These are phyloP conservation scores for Arthrinium puccinioides DNA, from an alignment of 2,329 filamentous ascomycete species.

Conservation along the genomic window DNA sequence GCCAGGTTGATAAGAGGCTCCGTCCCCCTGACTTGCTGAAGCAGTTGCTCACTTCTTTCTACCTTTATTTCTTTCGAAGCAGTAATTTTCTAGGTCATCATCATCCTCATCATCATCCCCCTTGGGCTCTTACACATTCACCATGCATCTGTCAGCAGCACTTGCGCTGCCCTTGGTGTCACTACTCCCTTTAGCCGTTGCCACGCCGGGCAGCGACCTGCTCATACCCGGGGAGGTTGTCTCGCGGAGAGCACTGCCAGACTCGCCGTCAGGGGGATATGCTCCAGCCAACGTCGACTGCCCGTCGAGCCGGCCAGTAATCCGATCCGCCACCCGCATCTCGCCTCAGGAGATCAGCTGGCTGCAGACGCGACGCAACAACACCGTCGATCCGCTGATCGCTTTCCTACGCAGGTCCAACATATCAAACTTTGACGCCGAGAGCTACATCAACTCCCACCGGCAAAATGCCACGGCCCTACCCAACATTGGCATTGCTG, in stretches of 20 bases:
- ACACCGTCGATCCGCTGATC: slow-evolving; percentile 68
- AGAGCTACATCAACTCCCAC: slow-evolving; percentile 57
- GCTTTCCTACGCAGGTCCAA: slow-evolving; percentile 64
- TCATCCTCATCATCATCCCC: too few relatives aligned
- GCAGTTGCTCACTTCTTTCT: too few relatives aligned
- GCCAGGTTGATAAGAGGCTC: too few relatives aligned
- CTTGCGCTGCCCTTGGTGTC: too few relatives aligned
- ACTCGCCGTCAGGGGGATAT: slow-evolving; percentile 51
- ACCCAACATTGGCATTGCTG: slow-evolving; percentile 53
- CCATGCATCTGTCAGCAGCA: too few relatives aligned
- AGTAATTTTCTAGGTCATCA: too few relatives aligned
- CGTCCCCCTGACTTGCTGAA: too few relatives aligned
- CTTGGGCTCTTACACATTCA: too few relatives aligned
- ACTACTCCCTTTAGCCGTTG: too few relatives aligned
- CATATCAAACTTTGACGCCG: slow-evolving; percentile 59
- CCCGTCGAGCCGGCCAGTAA: slow-evolving; percentile 58
- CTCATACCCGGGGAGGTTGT: too few relatives aligned
- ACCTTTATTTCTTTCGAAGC: too few relatives aligned
- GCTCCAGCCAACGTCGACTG: slow-evolving; percentile 62
- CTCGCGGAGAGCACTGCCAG: slow-evolving; percentile 31
- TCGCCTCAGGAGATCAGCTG: slow-evolving; percentile 67
- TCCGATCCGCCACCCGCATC: slow-evolving; percentile 56
- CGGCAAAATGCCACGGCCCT: slow-evolving; percentile 55
- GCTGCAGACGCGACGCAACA: slow-evolving; percentile 63
- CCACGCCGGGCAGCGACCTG: too few relatives aligned